These are phyloP conservation scores for Chaetomiaceae sp. DNA, from an alignment of 2,329 filamentous ascomycete species.

Conservation along the genomic window DNA sequence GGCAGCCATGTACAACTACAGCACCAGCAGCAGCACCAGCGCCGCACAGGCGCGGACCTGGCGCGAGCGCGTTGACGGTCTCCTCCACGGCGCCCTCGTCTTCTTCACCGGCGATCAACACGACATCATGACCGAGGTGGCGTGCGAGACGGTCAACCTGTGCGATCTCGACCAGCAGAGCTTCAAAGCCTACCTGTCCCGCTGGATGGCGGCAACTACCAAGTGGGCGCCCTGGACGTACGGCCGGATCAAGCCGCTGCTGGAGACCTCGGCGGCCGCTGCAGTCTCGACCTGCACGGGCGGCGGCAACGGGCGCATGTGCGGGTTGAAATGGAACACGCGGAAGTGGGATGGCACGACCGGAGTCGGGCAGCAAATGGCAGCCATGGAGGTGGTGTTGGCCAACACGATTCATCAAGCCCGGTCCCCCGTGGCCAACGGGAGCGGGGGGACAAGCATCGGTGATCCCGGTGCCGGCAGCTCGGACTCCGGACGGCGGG, in stretches of 20 bases:
- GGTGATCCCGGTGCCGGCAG: conserved; percentile 30
- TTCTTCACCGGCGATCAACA: conserved; percentile 31
- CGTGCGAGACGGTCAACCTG: conserved; percentile 44
- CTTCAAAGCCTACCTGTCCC: conserved; percentile 51
- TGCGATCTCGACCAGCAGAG: conserved; percentile 55
- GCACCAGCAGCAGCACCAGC: too few species aligned
- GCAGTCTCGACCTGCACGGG: conserved; percentile 42
- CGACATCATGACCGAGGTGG: conserved; percentile 41
- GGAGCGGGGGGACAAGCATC: conserved; percentile 38
- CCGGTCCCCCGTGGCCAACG: conserved; percentile 38
- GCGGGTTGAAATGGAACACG: conserved; percentile 49
- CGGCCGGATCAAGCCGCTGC: conserved; percentile 38
- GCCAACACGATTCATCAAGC: too few species aligned
- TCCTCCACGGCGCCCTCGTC: conserved; percentile 35
- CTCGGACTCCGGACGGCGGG: conserved; percentile 3
- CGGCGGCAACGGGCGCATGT: conserved; percentile 43
- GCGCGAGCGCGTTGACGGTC: conserved; percentile 43
- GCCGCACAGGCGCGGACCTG: too few species aligned
- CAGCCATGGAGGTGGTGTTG: too few species aligned
- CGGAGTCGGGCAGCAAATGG: too few species aligned
- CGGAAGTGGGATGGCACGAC: too few species aligned
- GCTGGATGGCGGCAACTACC: conserved; percentile 43
- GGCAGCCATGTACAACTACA: conserved; percentile 58
- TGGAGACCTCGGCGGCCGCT: conserved; percentile 44
- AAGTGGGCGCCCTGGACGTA: conserved; percentile 9